Percentiles rank a stretch among this genome's conserved stretches.
Evolutionary conservation across 2,329 filamentous ascomycete species (phyloP).

Genomic region (Ophiocordyceps australis): DNA sequence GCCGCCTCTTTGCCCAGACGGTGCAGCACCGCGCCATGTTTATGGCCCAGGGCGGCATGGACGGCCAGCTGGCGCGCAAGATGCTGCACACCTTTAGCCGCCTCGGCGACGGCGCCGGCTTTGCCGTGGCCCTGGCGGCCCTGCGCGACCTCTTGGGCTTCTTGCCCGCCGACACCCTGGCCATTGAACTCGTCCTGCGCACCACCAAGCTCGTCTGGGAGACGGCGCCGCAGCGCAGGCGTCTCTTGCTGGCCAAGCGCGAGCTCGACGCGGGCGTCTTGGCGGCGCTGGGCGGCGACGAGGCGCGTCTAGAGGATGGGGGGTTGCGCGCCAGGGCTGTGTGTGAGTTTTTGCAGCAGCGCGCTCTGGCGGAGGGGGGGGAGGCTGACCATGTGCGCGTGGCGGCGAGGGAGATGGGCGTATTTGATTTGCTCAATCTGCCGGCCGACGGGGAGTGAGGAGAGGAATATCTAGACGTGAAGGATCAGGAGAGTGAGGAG

Average conservation of each 20-base stretch:
- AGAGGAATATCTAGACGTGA: background rate
- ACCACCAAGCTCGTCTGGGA: constrained; percentile 25
- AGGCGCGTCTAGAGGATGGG: constrained; percentile 15
- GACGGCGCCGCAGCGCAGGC: constrained; percentile 17
- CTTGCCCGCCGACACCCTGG: constrained; percentile 23
- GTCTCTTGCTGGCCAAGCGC: constrained; percentile 22
- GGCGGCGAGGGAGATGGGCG: constrained; percentile 23
- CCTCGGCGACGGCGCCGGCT: constrained; percentile 22
- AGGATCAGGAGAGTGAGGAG: too few relatives aligned
- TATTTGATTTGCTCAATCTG: constrained; percentile 14
- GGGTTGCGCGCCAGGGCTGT: constrained; percentile 18
- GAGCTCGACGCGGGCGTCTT: constrained; percentile 16
- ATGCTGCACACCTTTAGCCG: constrained; percentile 32
- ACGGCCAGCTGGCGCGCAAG: constrained; percentile 27
- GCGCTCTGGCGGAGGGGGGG: constrained; percentile 13
- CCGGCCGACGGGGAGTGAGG: background rate
- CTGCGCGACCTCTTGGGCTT: constrained; percentile 24
- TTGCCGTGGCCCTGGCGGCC: constrained; percentile 24
- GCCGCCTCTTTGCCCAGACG: constrained; percentile 26
- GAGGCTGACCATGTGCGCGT: constrained; percentile 8
- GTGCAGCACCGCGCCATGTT: constrained; percentile 29
- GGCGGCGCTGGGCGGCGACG: constrained; percentile 8
- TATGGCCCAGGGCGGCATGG: constrained; percentile 19
- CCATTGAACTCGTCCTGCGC: constrained; percentile 25
- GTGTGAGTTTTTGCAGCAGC: constrained; percentile 21